Base-by-base conservation (phyloP, 2,329 filamentous ascomycete genomes). In the Fusarium foetens region DNA sequence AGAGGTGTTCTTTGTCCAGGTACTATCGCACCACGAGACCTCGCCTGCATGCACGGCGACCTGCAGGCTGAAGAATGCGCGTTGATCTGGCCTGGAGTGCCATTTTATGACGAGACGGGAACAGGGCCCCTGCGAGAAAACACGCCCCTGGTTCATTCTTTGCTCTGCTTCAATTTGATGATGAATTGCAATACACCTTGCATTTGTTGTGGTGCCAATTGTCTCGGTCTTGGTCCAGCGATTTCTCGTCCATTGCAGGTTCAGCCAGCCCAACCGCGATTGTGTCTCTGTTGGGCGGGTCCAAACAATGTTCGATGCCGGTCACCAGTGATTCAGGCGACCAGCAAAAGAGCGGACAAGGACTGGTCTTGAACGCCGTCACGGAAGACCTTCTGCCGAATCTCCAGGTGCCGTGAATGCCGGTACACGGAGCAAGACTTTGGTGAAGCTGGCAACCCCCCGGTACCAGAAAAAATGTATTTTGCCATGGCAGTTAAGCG, bases 41-140 rank as follows among this genome's bases (percentile, higher is more conserved):
- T 75, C 64, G 69, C 65, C 75, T 74, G 69, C 72, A 79, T 79
- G 78, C 76, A 79, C 70, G 74, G 70, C 68, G 75, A 72, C 71
- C 73, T 75, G 76, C 71, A 76, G 70, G 75, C 73, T 73, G 74
- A 74, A 69, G 68, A 75, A 66, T 71, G 73, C 73, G 73, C 68
- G 72, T 66, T 67, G 74, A 58, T 57, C 66, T 77, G 42, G 52
- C 43, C 72, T 75, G 68, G 59, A 63, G 74, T 74, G 58, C 68
- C 69, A 64, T 69, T 71, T 49, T 69, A 45, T 53, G 43, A 64
- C 54, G 58, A 61, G 65, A 58, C 33, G 38, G 54, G 65, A 63
- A 58, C 23, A 23, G 57, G 63, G 66, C 58, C 75, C 75, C 72
- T 75, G 71, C 59, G 71, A 71, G 63, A 72, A 64, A 68, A 72